Evolutionary conservation across 1,284 basidiomycete species (phyloP), one percentile per base, ranked within the genome.

Genomic region (Ganoderma meredithae): DNA sequence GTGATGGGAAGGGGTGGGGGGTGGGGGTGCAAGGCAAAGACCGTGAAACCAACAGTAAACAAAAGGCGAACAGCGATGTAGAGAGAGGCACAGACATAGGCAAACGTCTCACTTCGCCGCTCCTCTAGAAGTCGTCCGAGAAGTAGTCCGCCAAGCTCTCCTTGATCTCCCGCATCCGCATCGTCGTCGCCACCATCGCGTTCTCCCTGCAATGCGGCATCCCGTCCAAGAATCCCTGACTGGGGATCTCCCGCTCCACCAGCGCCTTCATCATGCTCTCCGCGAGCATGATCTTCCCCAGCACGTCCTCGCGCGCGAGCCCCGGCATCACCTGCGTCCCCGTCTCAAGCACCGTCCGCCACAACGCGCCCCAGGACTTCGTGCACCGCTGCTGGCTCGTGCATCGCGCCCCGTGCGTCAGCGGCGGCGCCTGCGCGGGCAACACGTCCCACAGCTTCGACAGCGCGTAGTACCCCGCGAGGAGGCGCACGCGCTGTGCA

Each of bases 381-480:
- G 76, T 77, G 66, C 83, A 84, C 55, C 83, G 80, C 66, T 80
- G 80, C 72, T 83, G 80, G 41, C 75, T 79, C 31, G 81, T 79
- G 71, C 83, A 84, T 43, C 82, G 78, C 49, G 76, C 76, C 55
- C 76, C 79, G 68, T 84, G 83, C 65, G 78, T 72, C 40, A 84
- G 63, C n/a, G 73, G 63, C 41, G 83, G 83, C 19, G 83, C 75
- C 64, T 81, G 79, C 59, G 66, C 72, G 4, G 83, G 79, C 17
- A 84, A 77, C 52, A 77, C 76, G 44, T 84, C 83, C 77, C 80
- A 82, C 19, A 83, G 73, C 72, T 81, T 82, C 17, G 77, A 77
- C 40, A 84, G 80, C n/a, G 80, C 75, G 69, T 84, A 83, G 69
- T 83, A 81, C 41, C 83, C 83, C 47, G 81, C 81, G 49, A 84